Conservation (phyloP, 2,329 filamentous ascomycete species). For the Arachnomyces sp. region DNA sequence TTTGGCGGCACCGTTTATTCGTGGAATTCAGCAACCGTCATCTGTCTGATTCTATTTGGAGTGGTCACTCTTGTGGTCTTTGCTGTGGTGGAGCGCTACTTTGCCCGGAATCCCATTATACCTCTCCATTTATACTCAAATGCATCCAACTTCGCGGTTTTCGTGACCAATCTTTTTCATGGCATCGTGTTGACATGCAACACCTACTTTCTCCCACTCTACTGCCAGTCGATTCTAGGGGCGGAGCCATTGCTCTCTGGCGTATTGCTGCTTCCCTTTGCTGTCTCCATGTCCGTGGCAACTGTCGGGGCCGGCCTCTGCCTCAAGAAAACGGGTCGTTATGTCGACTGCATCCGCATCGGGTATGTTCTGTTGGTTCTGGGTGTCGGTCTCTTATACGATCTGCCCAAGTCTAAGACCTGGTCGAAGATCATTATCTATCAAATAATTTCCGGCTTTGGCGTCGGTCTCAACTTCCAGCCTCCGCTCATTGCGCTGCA, state of each 20-base stretch:
- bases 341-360: conserved; percentile 53
- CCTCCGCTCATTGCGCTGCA: conserved; percentile 58
- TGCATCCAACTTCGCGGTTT: conserved; percentile 57
- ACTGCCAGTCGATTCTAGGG: conserved; percentile 70
- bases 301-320: conserved; percentile 59
- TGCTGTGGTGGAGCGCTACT: conserved; percentile 61
- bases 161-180: conserved; percentile 63
- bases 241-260: conserved; percentile 64
- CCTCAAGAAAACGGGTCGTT: conserved; percentile 65
- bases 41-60: conserved; percentile 73
- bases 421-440: conserved; percentile 45
- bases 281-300: conserved; percentile 57
- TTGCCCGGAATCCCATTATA: conserved; percentile 71
- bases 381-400: conserved; percentile 60
- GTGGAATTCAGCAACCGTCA: conserved; percentile 66
- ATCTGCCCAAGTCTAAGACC: conserved; percentile 46
- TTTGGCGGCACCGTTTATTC: conserved; percentile 70
- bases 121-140: conserved; percentile 63
- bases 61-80: conserved; percentile 58
- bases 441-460: conserved; percentile 54
- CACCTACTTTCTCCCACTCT: conserved; percentile 75
- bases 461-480: conserved; percentile 58
- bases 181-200: conserved; percentile 69
- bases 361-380: conserved; percentile 55
- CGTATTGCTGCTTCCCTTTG: conserved; percentile 65